A percentile compares a stretch with the other conserved stretches of the same genome.
Evolutionary conservation across 2,329 filamentous ascomycete genomes (phyloP).

Genomic region (Aspergillus niger): DNA sequence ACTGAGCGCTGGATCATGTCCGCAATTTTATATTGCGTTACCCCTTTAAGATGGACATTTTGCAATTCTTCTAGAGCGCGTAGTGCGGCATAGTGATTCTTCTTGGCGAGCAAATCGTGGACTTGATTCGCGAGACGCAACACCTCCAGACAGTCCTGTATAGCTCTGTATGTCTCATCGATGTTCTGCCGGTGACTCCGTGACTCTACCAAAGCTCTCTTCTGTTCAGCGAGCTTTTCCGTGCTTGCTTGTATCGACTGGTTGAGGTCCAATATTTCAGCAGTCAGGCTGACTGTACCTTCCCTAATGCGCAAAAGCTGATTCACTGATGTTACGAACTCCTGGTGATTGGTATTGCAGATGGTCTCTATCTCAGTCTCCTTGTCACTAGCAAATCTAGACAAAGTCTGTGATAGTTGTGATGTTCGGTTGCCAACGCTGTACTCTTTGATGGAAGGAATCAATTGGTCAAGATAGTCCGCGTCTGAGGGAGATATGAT

Average conservation of each 20-base stretch:
- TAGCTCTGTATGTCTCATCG: slow-evolving; percentile 82
- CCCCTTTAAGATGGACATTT: slow-evolving; percentile 92
- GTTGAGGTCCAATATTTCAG: slow-evolving; percentile 88
- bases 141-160: slow-evolving; percentile 90
- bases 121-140: slow-evolving; percentile 90
- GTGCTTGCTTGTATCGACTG: slow-evolving; percentile 94
- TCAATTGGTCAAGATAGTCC: slow-evolving; percentile 94
- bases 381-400: slow-evolving; percentile 79
- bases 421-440: slow-evolving; percentile 71
- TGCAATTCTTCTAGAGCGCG: slow-evolving; percentile 94
- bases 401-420: slow-evolving; percentile 74
- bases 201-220: slow-evolving; percentile 90
- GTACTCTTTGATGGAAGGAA: slow-evolving; percentile 90
- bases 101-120: slow-evolving; percentile 85
- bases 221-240: slow-evolving; percentile 90
- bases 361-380: slow-evolving; percentile 92
- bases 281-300: slow-evolving; percentile 82
- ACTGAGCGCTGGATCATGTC: slow-evolving; percentile 96
- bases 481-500: slow-evolving; percentile 87
- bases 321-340: slow-evolving; percentile 91
- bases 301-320: slow-evolving; percentile 90
- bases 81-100: slow-evolving; percentile 92
- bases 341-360: slow-evolving; percentile 93
- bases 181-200: slow-evolving; percentile 92
- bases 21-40: slow-evolving; percentile 91